phyloP scores from a whole-genome alignment of 2,329 filamentous ascomycete species.

The Pseudogymnoascus sp. region DNA sequence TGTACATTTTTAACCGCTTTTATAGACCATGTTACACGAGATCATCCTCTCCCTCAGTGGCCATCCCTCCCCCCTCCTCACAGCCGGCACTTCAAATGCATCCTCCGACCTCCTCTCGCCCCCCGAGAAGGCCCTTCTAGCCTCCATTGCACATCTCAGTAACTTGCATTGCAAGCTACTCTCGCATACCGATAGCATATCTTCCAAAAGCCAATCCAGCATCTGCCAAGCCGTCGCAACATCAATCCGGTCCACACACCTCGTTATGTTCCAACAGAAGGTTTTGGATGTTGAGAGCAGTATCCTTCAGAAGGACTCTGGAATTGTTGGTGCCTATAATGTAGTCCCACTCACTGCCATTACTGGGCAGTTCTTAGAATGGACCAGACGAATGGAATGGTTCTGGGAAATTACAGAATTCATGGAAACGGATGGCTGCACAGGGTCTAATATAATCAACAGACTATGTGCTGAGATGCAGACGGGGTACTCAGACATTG shows the following conservation, averaged over 20 bases:
- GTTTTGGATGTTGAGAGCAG: conserved; percentile 75
- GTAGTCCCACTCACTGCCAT: conserved; percentile 86
- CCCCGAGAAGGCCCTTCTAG: conserved; percentile 73
- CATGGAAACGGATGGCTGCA: conserved; percentile 50
- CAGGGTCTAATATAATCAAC: conserved; percentile 68
- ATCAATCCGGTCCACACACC: conserved; percentile 63
- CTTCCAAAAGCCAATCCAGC: conserved; percentile 63
- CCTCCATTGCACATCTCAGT: conserved; percentile 67
- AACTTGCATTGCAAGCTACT: conserved; percentile 68
- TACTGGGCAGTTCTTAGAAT: conserved; percentile 76
- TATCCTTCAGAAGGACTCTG: conserved; percentile 68
- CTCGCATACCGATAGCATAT: conserved; percentile 56
- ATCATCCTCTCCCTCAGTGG: conserved; percentile 93
- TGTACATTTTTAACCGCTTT: not conserved
- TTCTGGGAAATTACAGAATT: conserved; percentile 65
- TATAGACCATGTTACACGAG: conserved; percentile 78
- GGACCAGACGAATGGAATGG: conserved; percentile 81
- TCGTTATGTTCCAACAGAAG: conserved; percentile 73
- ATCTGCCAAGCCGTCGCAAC: conserved; percentile 84
- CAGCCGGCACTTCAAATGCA: conserved; percentile 34
- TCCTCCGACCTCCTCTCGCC: conserved; percentile 53
- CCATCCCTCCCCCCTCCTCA: conserved; percentile 82
- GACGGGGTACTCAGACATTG: conserved; percentile 83
- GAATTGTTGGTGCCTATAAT: conserved; percentile 79
- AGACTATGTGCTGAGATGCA: conserved; percentile 65